Percentiles rank a stretch among this genome's conserved stretches.
Evolutionary conservation across 805 yeast species (phyloP).

Genomic region (Wickerhamomyces chambardii): DNA sequence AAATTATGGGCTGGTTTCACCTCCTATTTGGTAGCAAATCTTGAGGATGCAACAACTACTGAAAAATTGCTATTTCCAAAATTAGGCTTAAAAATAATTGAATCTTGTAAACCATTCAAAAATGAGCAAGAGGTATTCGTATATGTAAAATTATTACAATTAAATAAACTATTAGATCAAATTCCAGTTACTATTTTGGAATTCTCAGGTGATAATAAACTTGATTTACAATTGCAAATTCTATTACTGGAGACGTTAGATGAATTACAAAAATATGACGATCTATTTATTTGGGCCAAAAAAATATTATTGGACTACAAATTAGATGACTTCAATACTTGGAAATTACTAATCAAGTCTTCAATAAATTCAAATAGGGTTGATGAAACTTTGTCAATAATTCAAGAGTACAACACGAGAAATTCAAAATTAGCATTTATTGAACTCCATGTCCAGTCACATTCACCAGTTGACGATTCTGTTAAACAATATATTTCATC

Average conservation of each 20-base stretch:
- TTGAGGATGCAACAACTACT: slow-evolving; percentile 25
- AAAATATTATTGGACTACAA: slow-evolving; percentile 33
- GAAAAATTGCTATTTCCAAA: slow-evolving; percentile 46
- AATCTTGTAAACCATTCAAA: slow-evolving; percentile 38
- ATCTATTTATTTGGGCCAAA: slow-evolving; percentile 30
- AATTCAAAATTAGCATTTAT: slow-evolving; percentile 48
- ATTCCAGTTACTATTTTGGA: slow-evolving; percentile 23
- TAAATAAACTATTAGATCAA: slow-evolving; percentile 24
- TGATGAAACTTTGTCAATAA: slow-evolving; percentile 22
- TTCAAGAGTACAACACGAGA: slow-evolving; percentile 31
- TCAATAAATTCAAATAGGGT: slow-evolving; percentile 22
- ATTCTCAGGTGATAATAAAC: slow-evolving; percentile 21
- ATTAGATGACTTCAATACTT: slow-evolving; percentile 72
- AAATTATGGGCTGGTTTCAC: slow-evolving; percentile 50
- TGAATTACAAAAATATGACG: slow-evolving; percentile 30
- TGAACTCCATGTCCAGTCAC: slow-evolving; percentile 26
- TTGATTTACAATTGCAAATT: slow-evolving; percentile 58
- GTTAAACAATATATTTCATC: slow-evolving; percentile 6
- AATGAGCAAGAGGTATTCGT: slow-evolving; percentile 63
- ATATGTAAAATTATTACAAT: slow-evolving; percentile 38
- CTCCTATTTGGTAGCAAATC: slow-evolving; percentile 31
- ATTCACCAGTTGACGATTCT: slow-evolving; percentile 12
- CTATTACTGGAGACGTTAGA: slow-evolving; percentile 40
- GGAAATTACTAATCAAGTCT: slow-evolving; percentile 48
- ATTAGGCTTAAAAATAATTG: slow-evolving; percentile 51